Conservation (phyloP, 306 rosid species). For the Cyclanthera cordifolia region DNA sequence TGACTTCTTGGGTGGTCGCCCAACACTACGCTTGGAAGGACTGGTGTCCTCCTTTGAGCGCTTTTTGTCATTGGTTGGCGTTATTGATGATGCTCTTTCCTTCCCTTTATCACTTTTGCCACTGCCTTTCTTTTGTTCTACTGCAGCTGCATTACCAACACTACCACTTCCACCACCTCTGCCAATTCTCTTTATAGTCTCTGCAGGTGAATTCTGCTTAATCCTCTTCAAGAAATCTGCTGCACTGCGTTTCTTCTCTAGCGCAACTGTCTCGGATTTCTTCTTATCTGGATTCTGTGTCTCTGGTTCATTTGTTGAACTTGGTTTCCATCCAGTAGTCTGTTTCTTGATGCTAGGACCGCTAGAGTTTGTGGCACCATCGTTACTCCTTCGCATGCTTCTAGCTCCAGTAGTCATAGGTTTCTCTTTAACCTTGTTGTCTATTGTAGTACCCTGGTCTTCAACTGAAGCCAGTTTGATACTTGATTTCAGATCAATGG, state of each 20-base stretch:
- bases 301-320: slow-evolving; percentile 21
- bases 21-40: slow-evolving; percentile 59
- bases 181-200: slow-evolving; percentile 21
- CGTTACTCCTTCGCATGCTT: slow-evolving; percentile 51
- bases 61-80: slow-evolving; percentile 37
- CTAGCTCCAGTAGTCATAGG: slow-evolving; percentile 61
- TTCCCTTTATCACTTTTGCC: slow-evolving; percentile 21
- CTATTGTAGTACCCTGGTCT: slow-evolving; percentile 18
- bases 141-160: neutral
- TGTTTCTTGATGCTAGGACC: slow-evolving; percentile 31
- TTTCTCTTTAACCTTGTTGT: slow-evolving; percentile 44
- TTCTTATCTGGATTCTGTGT: slow-evolving; percentile 33
- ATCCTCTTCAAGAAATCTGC: slow-evolving; percentile 81
- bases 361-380: slow-evolving; percentile 21
- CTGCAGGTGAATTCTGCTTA: slow-evolving; percentile 41
- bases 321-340: slow-evolving; percentile 19
- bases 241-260: slow-evolving; percentile 53
- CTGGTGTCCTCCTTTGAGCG: slow-evolving; percentile 33
- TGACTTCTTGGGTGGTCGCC: slow-evolving; percentile 64
- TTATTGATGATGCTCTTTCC: slow-evolving; percentile 23
- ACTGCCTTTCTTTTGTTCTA: slow-evolving; percentile 43
- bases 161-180: slow-evolving; percentile 19
- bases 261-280: slow-evolving; percentile 29
- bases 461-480: slow-evolving; percentile 29
- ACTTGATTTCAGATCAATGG: slow-evolving; percentile 32